Percentiles rank a stretch among this genome's conserved stretches.
Conservation (phyloP, 106 monocot species). For the Dendrobium huoshanense region DNA sequence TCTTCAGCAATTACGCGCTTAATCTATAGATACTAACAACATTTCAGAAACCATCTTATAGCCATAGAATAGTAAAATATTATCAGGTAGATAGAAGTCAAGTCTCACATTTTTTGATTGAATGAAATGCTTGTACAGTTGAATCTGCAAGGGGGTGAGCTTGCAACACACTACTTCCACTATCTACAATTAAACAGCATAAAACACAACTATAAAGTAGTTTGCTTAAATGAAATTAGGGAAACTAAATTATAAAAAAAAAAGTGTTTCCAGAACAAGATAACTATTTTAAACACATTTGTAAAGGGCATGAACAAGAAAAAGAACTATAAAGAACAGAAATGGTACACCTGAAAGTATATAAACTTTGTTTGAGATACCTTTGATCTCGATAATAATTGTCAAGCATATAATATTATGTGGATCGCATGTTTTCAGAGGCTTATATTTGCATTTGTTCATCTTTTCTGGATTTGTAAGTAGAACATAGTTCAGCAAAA, state of each 20-base stretch:
- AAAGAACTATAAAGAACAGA: not conserved
- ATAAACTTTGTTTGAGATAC: not conserved
- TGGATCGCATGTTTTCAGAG: not conserved
- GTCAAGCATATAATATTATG: not conserved
- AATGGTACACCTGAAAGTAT: not conserved
- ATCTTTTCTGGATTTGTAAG: not conserved
- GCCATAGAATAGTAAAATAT: not conserved
- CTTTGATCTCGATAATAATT: not conserved
- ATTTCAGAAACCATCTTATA: not conserved
- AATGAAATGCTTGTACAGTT: slow-evolving; percentile 86
- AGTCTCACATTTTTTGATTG: slow-evolving; percentile 90
- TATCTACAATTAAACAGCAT: slow-evolving; percentile 42
- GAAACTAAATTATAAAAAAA: not conserved
- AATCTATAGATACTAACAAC: slow-evolving; percentile 32
- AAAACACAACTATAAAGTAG: not conserved
- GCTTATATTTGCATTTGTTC: not conserved
- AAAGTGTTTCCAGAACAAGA: not conserved
- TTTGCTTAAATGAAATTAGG: not conserved
- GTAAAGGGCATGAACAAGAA: not conserved
- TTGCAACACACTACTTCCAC: slow-evolving; percentile 96
- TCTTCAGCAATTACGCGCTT: slow-evolving; percentile 69
- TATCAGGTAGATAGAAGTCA: not conserved
- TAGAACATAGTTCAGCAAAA: not conserved
- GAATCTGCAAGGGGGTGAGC: slow-evolving; percentile 72
- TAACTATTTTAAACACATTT: not conserved